Base-by-base conservation (phyloP, 2,329 filamentous ascomycete species). In the Trichophyton benhamiae region DNA sequence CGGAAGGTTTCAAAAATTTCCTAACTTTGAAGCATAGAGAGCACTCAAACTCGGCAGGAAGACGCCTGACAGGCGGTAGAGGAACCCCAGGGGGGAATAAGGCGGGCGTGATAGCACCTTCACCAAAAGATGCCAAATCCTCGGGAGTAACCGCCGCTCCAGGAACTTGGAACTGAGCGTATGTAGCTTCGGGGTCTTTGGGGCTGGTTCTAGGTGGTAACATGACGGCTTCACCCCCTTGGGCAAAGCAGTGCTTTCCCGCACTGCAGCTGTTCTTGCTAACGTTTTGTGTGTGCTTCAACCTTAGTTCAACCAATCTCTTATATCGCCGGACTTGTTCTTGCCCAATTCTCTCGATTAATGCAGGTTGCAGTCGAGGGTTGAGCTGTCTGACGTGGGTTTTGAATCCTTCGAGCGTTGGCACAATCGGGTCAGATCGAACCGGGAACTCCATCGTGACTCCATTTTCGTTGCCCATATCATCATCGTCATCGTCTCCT, bases 1-100 rank as follows among this genome's bases (percentile, higher is more conserved):
- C 91, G 0, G 91, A 96, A 15, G 91, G 91, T 72, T 96, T 96
- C 67, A 86, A 83, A 67, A 94, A 91, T 68, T 85, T 89, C 78
- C 94, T 95, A 59, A 85, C 82, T 67, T 86, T 84, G 76, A 89
- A 96, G 75, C 91, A 96, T 22, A 96, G 78, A 42, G 88, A 87
- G 67, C 91, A 96, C 76, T 96, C 91, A 64, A 96, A 92, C 69
- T 92, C 86, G 2, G 91, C 89, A 0, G 91, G 91, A 5, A 96
- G 80, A 15, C 83, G 82, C 62, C 78, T 81, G 1, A 89, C 87
- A 1, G 89, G 90, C 4, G 91, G 91, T 73, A 89, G 82, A 5
- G 89, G 90, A 3, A 96, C 90, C 22, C 90, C 89, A 3, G 76
- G 75, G 0, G 91, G 90, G 68, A 96, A 95, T 65, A 85, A 87